Percentiles rank a stretch among this genome's conserved stretches.
Conservation (phyloP, 2,329 filamentous ascomycete species). For the Fusarium continuum region DNA sequence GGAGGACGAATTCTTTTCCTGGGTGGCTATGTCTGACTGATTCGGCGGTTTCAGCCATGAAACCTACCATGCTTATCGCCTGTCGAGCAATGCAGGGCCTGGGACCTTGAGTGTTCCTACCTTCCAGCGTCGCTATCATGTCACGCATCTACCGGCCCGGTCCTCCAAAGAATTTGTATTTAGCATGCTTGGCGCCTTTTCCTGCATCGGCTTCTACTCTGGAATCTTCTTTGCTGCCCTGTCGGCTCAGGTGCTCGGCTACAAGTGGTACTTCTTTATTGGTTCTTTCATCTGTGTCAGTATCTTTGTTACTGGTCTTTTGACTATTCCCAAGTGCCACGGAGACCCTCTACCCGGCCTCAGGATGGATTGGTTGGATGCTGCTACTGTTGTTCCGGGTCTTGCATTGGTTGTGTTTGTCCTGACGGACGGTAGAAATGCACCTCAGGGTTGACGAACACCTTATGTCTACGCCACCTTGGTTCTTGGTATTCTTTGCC, state of each 20-base stretch:
- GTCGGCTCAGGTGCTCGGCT: slow-evolving; percentile 66
- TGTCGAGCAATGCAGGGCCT: slow-evolving; percentile 79
- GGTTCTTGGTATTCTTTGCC: slow-evolving; percentile 66
- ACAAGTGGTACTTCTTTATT: slow-evolving; percentile 78
- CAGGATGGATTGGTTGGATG: slow-evolving; percentile 75
- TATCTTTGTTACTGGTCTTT: slow-evolving; percentile 51
- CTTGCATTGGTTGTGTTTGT: slow-evolving; percentile 77
- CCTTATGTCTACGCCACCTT: slow-evolving; percentile 76
- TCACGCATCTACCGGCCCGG: slow-evolving; percentile 75
- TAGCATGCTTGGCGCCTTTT: slow-evolving; percentile 66
- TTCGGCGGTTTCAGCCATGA: slow-evolving; percentile 72
- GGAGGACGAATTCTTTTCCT: slow-evolving; percentile 70
- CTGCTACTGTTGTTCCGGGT: slow-evolving; percentile 68
- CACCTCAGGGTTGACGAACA: slow-evolving; percentile 74
- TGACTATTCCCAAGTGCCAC: slow-evolving; percentile 52
- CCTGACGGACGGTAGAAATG: slow-evolving; percentile 76
- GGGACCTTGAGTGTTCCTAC: slow-evolving; percentile 73
- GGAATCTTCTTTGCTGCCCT: slow-evolving; percentile 76
- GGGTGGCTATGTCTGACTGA: slow-evolving; percentile 69
- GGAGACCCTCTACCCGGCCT: slow-evolving; percentile 38
- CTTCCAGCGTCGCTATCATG: slow-evolving; percentile 76
- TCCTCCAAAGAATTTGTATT: slow-evolving; percentile 76
- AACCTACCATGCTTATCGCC: slow-evolving; percentile 73
- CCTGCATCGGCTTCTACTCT: slow-evolving; percentile 66
- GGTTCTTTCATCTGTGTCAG: slow-evolving; percentile 59